Evolutionary conservation across 148 eudicot species (phyloP), one percentile per base, ranked within the genome.

Genomic region (Polygonum aviculare): DNA sequence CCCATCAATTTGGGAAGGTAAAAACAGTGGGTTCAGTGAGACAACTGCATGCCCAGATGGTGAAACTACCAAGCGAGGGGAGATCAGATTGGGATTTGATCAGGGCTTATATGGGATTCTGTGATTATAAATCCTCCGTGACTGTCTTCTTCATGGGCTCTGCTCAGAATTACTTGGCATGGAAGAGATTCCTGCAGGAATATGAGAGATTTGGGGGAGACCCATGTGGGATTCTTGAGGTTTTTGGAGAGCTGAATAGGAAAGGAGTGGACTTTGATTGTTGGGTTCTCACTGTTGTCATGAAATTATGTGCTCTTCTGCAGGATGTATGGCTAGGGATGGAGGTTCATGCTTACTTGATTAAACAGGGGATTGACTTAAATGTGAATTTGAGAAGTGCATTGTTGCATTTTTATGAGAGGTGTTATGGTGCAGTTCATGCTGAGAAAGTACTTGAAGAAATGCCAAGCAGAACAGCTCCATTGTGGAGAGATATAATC

Each of bases 351-450:
- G 86, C 82, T 76, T 76, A 73, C 59, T 78, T 88, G 86, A 79
- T 88, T 33, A 90, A 90, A 72, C 84, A 67, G 63, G 94, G 94
- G 21, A 83, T 84, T 82, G 82, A 88, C 69, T 75, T 74, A 48
- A 89, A 90, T 82, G 86, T 79, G 22, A 74, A 88, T 82, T 76
- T 78, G 73, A 90, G 76, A 54, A 81, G 86, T 83, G 91, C 88
- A 18, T 51, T 88, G 82, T 86, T 88, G 86, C 83, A 85, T 74
- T 90, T 84, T n/a, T 90, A 90, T 83, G 88, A 85, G 36, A 84
- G 77, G 73, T 86, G 88, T 85, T 88, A 82, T 81, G 88, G 85
- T 36, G 60, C 73, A 70, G 84, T 85, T 7, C 74, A 65, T 70
- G 88, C 84, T 73, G 76, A 83, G 52, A 79, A 81, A 76, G 82